Evolutionary conservation across 306 rosid genomes (phyloP), one percentile per base, ranked within the genome.

Genomic region (Lathyrus aphaca): DNA sequence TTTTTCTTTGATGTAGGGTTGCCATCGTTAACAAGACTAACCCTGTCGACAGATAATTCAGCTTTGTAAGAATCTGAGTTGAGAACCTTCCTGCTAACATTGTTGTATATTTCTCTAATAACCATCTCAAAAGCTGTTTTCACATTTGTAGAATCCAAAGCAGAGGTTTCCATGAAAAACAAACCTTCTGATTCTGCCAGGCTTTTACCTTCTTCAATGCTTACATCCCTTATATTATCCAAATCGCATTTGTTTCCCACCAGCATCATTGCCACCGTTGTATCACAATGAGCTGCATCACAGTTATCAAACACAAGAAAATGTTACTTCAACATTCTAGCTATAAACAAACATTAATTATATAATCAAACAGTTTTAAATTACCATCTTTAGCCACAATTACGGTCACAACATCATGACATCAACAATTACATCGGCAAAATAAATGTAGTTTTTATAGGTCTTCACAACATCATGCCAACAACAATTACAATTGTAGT

Each of bases 151-250:
- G 98, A 83, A 45, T 92, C 96, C 23, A 92, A 69, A 21, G 98
- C 98, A 40, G 98, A 92, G 45, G 98, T 90, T 79, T 92, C 98
- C 96, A 92, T 88, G 93, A 89, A 92, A 80, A 88, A 92, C 77
- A 92, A 66, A 18, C 96, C 98, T 74, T 92, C 96, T 8, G 91
- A 79, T 84, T 92, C 98, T 1, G 98, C 96, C 42, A 92, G 87
- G 68, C 73, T 85, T 84, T 84, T 92, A 38, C 98, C 98, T 75
- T 92, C 98, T 55, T 92, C 98, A 2, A 92, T 63, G 50, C 88
- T 86, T 54, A 92, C 98, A 23, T 82, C 83, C 77, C 98, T 77
- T 39, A 89, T 89, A 67, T 86, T 85, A 64, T 89, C 96, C 81
- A 92, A 78, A 78, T 92, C 98, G 32, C 83, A 83, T 73, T 92